Evolutionary conservation across 73 alveolate genomes (phyloP).

Genomic region (Paramecium sonneborni): DNA sequence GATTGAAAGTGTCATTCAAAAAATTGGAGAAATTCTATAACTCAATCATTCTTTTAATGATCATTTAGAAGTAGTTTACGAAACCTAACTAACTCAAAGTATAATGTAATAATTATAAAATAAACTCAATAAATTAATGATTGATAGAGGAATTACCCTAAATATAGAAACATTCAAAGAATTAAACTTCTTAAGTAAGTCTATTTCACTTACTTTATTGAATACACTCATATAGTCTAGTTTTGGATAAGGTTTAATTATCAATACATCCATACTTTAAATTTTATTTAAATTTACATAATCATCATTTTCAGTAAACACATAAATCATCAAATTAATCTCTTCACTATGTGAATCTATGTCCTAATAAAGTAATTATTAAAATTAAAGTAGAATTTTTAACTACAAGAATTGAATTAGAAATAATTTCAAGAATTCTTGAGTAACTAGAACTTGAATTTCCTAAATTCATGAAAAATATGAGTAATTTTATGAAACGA

Average conservation of each 20-base stretch:
- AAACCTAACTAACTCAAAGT: too few species aligned
- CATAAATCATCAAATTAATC: background rate
- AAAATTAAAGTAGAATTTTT: background rate
- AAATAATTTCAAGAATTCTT: background rate
- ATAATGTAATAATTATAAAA: too few species aligned
- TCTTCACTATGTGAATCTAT: background rate
- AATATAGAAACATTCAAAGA: too few species aligned
- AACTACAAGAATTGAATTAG: background rate
- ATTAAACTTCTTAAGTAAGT: too few species aligned
- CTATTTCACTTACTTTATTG: too few species aligned
- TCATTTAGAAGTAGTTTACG: too few species aligned
- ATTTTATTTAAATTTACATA: background rate
- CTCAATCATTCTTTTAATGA: background rate
- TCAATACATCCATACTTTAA: background rate
- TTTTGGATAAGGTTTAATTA: background rate
- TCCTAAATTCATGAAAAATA: background rate
- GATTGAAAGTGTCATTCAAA: background rate
- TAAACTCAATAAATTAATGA: background rate
- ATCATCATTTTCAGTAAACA: background rate
- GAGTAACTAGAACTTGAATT: background rate
- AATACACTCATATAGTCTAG: too few species aligned
- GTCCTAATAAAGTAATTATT: background rate
- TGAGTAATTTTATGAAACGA: background rate
- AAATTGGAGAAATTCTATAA: background rate
- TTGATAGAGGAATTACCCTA: background rate